Conservation (phyloP, 164 flowering plant species). For the Euptelea pleiosperma region DNA sequence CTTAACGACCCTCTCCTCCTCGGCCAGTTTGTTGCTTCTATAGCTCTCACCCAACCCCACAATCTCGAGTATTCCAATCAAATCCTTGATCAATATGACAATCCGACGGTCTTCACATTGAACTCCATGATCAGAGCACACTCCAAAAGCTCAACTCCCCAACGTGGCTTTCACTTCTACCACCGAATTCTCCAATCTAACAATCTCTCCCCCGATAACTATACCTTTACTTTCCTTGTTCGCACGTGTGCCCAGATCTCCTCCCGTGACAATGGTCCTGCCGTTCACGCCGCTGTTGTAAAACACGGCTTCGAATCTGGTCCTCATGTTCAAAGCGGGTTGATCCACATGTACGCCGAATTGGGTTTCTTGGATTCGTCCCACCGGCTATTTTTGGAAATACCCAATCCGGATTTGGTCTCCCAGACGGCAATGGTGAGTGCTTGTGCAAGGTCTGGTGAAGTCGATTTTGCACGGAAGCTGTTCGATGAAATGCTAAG, state of each 20-base stretch:
- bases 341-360: slow-evolving; percentile 45
- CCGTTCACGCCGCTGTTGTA: slow-evolving; percentile 30
- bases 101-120: slow-evolving; percentile 38
- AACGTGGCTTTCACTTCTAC: slow-evolving; percentile 33
- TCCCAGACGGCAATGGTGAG: slow-evolving; percentile 46
- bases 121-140: slow-evolving; percentile 56
- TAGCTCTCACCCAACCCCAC: slow-evolving; percentile 29
- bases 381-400: slow-evolving; percentile 21
- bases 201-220: slow-evolving; percentile 40
- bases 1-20: slow-evolving; percentile 26
- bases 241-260: slow-evolving; percentile 39
- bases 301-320: slow-evolving; percentile 41
- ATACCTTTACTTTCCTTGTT: slow-evolving; percentile 49
- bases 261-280: slow-evolving; percentile 16
- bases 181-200: slow-evolving; percentile 24
- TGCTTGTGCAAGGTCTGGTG: slow-evolving; percentile 41
- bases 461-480: slow-evolving; percentile 33
- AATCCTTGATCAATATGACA: slow-evolving; percentile 24
- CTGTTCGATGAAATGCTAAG: slow-evolving; percentile 57
- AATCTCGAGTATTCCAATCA: slow-evolving; percentile 33
- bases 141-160: slow-evolving; percentile 40
- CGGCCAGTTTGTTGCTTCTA: slow-evolving; percentile 37
- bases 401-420: slow-evolving; percentile 43
- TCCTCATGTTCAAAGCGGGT: slow-evolving; percentile 51
- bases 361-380: slow-evolving; percentile 33